Percentiles rank a stretch among this genome's conserved stretches.
Conservation (phyloP, 176 grass and related monocot species). For the Sorghum bicolor region DNA sequence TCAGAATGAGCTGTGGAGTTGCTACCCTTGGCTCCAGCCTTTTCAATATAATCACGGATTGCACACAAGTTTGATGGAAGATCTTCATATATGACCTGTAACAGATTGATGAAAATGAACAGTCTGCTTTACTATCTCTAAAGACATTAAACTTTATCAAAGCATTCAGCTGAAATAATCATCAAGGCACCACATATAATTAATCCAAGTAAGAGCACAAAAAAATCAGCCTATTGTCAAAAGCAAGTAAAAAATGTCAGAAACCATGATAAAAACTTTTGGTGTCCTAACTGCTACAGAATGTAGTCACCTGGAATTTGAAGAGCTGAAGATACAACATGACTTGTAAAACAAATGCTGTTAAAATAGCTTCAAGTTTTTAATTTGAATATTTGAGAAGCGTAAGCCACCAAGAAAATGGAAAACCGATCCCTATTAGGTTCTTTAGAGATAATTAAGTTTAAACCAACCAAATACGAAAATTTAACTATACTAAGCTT, state of each 20-base stretch:
- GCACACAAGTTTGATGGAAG: constrained; percentile 95
- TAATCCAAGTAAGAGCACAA: neutral
- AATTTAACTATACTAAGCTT: neutral
- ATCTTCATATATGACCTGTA: constrained; percentile 97
- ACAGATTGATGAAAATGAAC: constrained; percentile 11
- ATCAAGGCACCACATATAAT: constrained; percentile 12
- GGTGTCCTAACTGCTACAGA: neutral
- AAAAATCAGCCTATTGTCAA: neutral
- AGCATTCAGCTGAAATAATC: neutral
- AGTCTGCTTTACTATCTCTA: neutral
- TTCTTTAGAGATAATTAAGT: neutral
- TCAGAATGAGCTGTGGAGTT: constrained; percentile 15
- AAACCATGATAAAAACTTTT: neutral
- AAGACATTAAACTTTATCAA: neutral
- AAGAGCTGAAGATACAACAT: neutral
- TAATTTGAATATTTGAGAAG: neutral
- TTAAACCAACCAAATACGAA: neutral
- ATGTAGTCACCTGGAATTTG: neutral
- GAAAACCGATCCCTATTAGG: neutral
- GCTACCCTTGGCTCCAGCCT: constrained; percentile 37
- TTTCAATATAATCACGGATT: constrained; percentile 89
- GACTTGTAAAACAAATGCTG: neutral
- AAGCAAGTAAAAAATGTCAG: neutral
- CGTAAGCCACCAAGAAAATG: neutral
- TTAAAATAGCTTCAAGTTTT: neutral